These are phyloP conservation scores for Leptomonas seymouri DNA, from an alignment of 208 protist species.

Conservation along the genomic window DNA sequence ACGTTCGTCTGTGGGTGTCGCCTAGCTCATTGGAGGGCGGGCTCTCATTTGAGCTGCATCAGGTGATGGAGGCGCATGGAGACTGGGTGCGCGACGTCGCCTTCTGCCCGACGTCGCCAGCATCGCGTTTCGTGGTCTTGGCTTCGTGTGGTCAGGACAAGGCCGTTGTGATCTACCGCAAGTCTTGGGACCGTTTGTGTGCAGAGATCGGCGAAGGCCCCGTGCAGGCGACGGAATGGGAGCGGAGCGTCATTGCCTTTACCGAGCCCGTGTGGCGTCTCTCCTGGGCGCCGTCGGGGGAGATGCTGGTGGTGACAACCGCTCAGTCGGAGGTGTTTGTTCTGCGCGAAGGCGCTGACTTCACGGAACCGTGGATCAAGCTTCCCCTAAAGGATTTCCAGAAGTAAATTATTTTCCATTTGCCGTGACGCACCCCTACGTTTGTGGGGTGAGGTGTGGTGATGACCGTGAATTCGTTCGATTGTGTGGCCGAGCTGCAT, in stretches of 20 bases:
- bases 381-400: conserved; percentile 73
- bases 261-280: conserved; percentile 80
- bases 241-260: conserved; percentile 65
- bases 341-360: conserved; percentile 64
- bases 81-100: conserved; percentile 85
- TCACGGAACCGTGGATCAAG: conserved; percentile 82
- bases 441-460: background rate
- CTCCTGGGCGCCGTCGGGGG: conserved; percentile 74
- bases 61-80: conserved; percentile 50
- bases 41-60: conserved; percentile 48
- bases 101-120: conserved; percentile 66
- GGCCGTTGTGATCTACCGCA: conserved; percentile 74
- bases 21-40: conserved; percentile 21
- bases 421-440: background rate
- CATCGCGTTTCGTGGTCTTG: conserved; percentile 58
- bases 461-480: too few relatives aligned
- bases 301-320: conserved; percentile 79
- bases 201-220: conserved; percentile 19
- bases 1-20: conserved; percentile 74
- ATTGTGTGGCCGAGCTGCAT: too few relatives aligned
- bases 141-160: conserved; percentile 80
- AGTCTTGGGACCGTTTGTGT: conserved; percentile 69
- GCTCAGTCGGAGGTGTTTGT: conserved; percentile 71
- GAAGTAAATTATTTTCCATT: conserved; percentile 17
- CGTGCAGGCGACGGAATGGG: conserved; percentile 52